Evolutionary conservation across 768 basidiomycete species (phyloP).

Genomic region (Nevesoporus exiguus): DNA sequence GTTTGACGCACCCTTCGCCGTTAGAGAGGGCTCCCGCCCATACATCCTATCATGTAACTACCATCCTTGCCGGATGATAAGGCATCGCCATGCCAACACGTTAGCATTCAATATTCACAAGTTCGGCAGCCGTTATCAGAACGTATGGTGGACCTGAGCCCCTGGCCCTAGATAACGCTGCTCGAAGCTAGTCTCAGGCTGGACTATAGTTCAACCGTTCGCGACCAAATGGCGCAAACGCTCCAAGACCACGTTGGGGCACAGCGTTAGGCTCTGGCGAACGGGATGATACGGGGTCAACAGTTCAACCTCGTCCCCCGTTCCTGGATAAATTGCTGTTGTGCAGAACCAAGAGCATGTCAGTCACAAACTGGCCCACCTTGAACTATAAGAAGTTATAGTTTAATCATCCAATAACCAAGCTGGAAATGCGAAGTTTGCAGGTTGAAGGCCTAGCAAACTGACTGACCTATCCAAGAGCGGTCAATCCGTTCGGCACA

Average conservation of each 20-base stretch:
- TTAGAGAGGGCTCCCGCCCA: not conserved
- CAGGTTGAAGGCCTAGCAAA: not conserved
- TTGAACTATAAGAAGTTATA: not conserved
- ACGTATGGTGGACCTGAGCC: not conserved
- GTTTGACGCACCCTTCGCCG: too few species aligned
- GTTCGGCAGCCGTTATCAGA: not conserved
- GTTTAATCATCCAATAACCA: not conserved
- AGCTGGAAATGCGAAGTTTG: not conserved
- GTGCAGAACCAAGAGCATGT: not conserved
- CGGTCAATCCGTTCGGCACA: not conserved
- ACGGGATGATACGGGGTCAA: not conserved
- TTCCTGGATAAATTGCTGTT: not conserved
- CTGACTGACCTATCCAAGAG: not conserved
- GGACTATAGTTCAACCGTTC: not conserved
- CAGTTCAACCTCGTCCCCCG: not conserved
- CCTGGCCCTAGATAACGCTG: not conserved
- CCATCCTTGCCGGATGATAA: not conserved
- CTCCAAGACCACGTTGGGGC: not conserved
- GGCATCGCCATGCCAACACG: constrained; percentile 8
- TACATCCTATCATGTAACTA: not conserved
- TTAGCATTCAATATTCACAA: too few species aligned
- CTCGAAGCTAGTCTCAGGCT: not conserved
- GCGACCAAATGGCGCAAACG: not conserved
- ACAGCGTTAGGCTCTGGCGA: not conserved
- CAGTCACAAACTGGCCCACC: not conserved